A percentile compares a stretch with the other conserved stretches of the same genome.
Conservation (phyloP, 75 land plant genomes). For the Pinus tabuliformis region DNA sequence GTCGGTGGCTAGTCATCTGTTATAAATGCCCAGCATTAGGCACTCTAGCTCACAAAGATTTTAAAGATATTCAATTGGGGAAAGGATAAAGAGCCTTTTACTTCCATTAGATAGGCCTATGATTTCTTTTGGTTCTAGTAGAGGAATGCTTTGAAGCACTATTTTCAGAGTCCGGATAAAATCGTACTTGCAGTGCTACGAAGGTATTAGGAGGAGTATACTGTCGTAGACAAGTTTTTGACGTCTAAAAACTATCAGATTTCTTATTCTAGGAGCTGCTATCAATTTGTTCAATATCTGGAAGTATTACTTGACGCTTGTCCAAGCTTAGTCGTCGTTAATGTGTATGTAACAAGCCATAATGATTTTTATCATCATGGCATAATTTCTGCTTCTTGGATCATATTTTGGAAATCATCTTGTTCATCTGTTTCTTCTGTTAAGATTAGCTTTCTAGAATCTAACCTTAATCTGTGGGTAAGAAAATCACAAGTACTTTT, state of each 20-base stretch:
- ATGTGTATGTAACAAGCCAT: too few relatives aligned
- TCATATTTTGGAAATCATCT: not conserved
- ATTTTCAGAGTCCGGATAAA: not conserved
- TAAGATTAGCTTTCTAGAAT: not conserved
- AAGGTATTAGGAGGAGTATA: not conserved
- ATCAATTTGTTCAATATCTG: not conserved
- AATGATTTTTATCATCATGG: too few relatives aligned
- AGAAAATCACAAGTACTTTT: too few relatives aligned
- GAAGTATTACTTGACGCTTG: too few relatives aligned
- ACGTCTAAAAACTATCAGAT: not conserved
- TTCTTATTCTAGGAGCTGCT: not conserved
- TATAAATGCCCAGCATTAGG: not conserved
- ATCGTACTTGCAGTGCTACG: not conserved
- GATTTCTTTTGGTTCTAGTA: not conserved
- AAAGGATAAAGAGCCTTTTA: not conserved
- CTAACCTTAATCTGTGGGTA: too few relatives aligned
- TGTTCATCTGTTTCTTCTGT: not conserved
- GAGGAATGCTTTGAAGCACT: not conserved
- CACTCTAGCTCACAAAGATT: not conserved
- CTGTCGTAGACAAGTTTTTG: not conserved
- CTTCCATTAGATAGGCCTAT: not conserved
- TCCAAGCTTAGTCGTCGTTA: too few relatives aligned
- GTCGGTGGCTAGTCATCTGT: not conserved
- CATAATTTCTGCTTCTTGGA: not conserved
- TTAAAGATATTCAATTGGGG: not conserved